These are phyloP conservation scores for Aureobasidium sp. DNA, from an alignment of 2,329 filamentous ascomycete species.

Conservation along the genomic window DNA sequence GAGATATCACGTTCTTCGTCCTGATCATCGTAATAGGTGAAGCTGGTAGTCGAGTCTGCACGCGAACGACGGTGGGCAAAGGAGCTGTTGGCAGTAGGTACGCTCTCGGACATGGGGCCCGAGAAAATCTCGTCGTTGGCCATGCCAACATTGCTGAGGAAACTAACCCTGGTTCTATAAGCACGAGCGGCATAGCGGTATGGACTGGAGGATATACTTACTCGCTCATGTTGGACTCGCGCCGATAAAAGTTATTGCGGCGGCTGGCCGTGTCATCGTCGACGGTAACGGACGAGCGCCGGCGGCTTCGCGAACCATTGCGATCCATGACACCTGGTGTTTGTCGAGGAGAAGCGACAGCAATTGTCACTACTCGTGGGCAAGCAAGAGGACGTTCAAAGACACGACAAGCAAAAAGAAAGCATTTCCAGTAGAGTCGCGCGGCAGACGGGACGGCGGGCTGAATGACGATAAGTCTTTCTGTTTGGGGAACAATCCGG, in stretches of 20 bases:
- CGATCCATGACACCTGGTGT: constrained; percentile 10
- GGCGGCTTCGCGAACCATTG: constrained; percentile 10
- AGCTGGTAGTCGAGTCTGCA: constrained; percentile 79
- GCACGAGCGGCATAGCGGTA: neutral
- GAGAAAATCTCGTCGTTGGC: constrained; percentile 92
- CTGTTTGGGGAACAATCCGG: constrained; percentile 7
- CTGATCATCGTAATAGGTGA: constrained; percentile 74
- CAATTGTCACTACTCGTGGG: neutral
- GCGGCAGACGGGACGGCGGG: constrained; percentile 3
- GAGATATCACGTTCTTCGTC: constrained; percentile 51
- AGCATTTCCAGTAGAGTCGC: constrained; percentile 2
- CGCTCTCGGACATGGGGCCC: constrained; percentile 86
- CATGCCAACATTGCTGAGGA: constrained; percentile 97
- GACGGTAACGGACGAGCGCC: constrained; percentile 17
- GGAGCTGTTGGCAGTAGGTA: constrained; percentile 89
- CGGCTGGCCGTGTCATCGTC: constrained; percentile 18
- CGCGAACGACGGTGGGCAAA: constrained; percentile 78
- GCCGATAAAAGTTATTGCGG: constrained; percentile 45
- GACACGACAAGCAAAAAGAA: constrained; percentile 10
- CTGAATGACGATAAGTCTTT: constrained; percentile 6
- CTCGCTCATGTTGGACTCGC: constrained; percentile 64
- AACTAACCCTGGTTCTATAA: constrained; percentile 50
- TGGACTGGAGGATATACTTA: constrained; percentile 26
- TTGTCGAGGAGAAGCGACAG: neutral
- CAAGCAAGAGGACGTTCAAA: neutral